phyloP scores from a whole-genome alignment of 495 filamentous ascomycete genomes.

The Aspergillus cristatus region DNA sequence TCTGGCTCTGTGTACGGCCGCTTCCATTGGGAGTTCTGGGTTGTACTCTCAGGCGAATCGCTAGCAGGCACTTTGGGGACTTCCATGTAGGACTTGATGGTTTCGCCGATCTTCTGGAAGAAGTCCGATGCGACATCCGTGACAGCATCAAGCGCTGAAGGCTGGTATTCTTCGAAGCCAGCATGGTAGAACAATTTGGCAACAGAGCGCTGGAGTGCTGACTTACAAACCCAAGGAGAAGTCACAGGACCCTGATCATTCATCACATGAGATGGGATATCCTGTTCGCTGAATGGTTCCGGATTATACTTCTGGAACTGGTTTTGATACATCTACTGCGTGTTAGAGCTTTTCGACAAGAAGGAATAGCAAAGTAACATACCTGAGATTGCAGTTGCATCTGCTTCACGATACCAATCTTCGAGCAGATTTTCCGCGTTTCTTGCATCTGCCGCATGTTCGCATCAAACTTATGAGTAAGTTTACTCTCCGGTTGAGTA shows the following conservation, averaged over 20 bases:
- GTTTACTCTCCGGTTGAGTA: slow-evolving; percentile 60
- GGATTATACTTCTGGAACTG: slow-evolving; percentile 97
- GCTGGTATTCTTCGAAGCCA: slow-evolving; percentile 96
- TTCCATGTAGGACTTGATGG: slow-evolving; percentile 74
- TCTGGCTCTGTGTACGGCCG: slow-evolving; percentile 70
- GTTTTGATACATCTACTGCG: slow-evolving; percentile 79
- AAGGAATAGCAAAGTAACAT: slow-evolving; percentile 10
- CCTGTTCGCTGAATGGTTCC: slow-evolving; percentile 78
- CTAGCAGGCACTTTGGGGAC: slow-evolving; percentile 56
- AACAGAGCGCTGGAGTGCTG: slow-evolving; percentile 79
- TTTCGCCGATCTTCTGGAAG: slow-evolving; percentile 72
- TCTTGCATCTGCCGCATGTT: slow-evolving; percentile 97
- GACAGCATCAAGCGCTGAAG: slow-evolving; percentile 79
- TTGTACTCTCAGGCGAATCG: slow-evolving; percentile 23
- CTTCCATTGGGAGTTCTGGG: slow-evolving; percentile 39
- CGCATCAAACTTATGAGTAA: slow-evolving; percentile 73
- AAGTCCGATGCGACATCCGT: slow-evolving; percentile 88
- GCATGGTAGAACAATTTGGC: slow-evolving; percentile 94
- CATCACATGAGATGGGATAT: slow-evolving; percentile 74
- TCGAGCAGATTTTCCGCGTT: slow-evolving; percentile 88
- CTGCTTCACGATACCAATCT: slow-evolving; percentile 96
- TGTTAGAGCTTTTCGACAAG: slow-evolving; percentile 6
- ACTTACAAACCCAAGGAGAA: slow-evolving; percentile 65
- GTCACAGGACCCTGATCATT: slow-evolving; percentile 84
- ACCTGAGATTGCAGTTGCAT: slow-evolving; percentile 98